These are phyloP conservation scores for Podospora fimiseda DNA, from an alignment of 495 filamentous ascomycete genomes.

Conservation along the genomic window DNA sequence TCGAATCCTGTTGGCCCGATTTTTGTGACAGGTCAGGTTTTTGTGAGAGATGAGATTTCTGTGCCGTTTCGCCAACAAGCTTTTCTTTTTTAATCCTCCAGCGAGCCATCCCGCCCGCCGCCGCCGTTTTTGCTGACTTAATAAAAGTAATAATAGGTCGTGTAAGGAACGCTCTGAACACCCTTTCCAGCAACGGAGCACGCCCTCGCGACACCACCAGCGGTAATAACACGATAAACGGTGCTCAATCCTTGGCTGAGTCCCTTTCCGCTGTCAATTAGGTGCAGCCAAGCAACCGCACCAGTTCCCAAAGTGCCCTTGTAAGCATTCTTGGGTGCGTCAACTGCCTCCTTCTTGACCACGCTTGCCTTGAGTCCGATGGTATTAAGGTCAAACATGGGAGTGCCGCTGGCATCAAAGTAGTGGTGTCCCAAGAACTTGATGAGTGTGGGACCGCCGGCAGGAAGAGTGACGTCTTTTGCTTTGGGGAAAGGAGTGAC, in stretches of 20 bases:
- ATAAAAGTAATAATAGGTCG: slow-evolving; percentile 69
- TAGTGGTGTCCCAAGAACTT: slow-evolving; percentile 56
- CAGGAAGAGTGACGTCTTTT: slow-evolving; percentile 24
- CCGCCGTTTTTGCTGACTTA: too few species aligned
- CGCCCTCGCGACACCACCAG: slow-evolving; percentile 50
- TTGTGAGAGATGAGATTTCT: too few species aligned
- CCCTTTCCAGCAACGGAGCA: slow-evolving; percentile 37
- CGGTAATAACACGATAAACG: slow-evolving; percentile 64
- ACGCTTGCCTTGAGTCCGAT: slow-evolving; percentile 33
- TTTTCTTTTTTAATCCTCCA: too few species aligned
- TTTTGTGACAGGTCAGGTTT: too few species aligned
- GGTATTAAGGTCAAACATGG: slow-evolving; percentile 52
- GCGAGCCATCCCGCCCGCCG: too few species aligned
- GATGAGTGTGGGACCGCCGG: slow-evolving; percentile 16
- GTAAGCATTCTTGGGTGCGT: slow-evolving; percentile 46
- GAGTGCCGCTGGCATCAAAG: slow-evolving; percentile 48
- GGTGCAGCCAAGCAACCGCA: slow-evolving; percentile 60
- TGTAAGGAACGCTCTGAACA: slow-evolving; percentile 52
- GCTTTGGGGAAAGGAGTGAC: slow-evolving; percentile 37
- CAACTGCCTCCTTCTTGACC: slow-evolving; percentile 40
- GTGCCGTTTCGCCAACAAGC: too few species aligned
- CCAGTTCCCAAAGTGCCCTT: slow-evolving; percentile 37
- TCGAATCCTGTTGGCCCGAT: too few species aligned
- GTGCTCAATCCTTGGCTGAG: slow-evolving; percentile 42
- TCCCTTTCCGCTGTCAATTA: slow-evolving; percentile 40